Percentiles rank a stretch among this genome's conserved stretches.
Conservation (phyloP, 2,329 filamentous ascomycete genomes). For the Knoxdaviesia capensis region DNA sequence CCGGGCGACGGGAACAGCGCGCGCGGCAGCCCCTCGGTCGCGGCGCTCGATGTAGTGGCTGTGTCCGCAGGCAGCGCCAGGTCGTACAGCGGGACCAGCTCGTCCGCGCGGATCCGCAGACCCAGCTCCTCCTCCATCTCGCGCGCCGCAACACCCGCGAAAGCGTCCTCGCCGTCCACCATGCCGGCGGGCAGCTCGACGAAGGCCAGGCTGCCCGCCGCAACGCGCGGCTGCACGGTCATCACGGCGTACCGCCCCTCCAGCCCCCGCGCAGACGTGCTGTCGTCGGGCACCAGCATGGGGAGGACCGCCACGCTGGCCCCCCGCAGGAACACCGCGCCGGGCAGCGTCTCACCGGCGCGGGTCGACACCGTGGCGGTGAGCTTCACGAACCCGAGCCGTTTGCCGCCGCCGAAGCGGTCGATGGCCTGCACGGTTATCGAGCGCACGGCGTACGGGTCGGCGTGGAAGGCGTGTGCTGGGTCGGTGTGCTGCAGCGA, state of each 20-base stretch:
- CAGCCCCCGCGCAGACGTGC: slow-evolving; percentile 3
- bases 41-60: not conserved
- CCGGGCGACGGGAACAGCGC: slow-evolving; percentile 38
- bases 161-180: slow-evolving; percentile 32
- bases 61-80: slow-evolving; percentile 16
- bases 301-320: slow-evolving; percentile 41
- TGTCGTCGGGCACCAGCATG: slow-evolving; percentile 32
- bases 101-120: slow-evolving; percentile 24
- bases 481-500: slow-evolving; percentile 17
- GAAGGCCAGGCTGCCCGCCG: slow-evolving; percentile 32
- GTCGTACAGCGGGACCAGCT: slow-evolving; percentile 30
- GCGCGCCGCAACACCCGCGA: slow-evolving; percentile 34
- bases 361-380: slow-evolving; percentile 25
- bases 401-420: slow-evolving; percentile 19
- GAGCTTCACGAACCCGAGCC: slow-evolving; percentile 38
- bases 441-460: slow-evolving; percentile 29
- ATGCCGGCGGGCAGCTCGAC: slow-evolving; percentile 38
- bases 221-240: slow-evolving; percentile 37
- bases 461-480: slow-evolving; percentile 29
- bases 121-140: slow-evolving; percentile 43
- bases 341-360: slow-evolving; percentile 28
- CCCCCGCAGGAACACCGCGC: slow-evolving; percentile 34
- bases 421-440: slow-evolving; percentile 34
- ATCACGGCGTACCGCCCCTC: slow-evolving; percentile 35
- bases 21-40: slow-evolving; percentile 15